phyloP scores from a whole-genome alignment of 2,329 filamentous ascomycete species.

The Penicillium italicum region DNA sequence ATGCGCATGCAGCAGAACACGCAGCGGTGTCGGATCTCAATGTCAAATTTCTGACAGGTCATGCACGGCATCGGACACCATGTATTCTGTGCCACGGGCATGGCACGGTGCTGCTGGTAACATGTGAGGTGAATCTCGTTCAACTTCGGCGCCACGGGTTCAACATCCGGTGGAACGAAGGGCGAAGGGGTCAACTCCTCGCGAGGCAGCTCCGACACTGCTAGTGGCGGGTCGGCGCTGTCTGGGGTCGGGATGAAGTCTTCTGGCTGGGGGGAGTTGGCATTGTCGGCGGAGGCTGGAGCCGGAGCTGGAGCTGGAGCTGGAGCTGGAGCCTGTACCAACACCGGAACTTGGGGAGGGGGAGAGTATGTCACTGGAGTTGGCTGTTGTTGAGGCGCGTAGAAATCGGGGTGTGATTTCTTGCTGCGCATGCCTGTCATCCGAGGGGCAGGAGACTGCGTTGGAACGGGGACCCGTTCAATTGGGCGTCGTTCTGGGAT shows the following conservation, averaged over 20 bases:
- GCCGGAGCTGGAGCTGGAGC: neutral
- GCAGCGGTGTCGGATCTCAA: slow-evolving; percentile 38
- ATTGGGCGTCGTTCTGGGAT: slow-evolving; percentile 2
- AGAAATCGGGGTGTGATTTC: slow-evolving; percentile 3
- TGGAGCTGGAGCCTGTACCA: neutral
- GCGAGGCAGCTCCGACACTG: slow-evolving; percentile 7
- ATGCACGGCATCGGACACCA: slow-evolving; percentile 44
- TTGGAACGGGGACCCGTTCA: slow-evolving; percentile 4
- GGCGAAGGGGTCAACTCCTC: slow-evolving; percentile 13
- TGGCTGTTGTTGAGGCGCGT: neutral
- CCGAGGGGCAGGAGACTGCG: neutral
- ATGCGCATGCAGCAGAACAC: slow-evolving; percentile 43
- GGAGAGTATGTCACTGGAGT: neutral
- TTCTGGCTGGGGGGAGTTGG: slow-evolving; percentile 23
- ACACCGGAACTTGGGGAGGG: neutral
- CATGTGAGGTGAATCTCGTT: slow-evolving; percentile 38
- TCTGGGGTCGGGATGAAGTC: slow-evolving; percentile 36
- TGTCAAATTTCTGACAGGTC: slow-evolving; percentile 41
- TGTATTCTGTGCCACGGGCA: slow-evolving; percentile 36
- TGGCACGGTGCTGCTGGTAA: slow-evolving; percentile 39
- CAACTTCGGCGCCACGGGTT: slow-evolving; percentile 35
- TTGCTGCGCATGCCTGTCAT: slow-evolving; percentile 2
- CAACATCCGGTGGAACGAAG: slow-evolving; percentile 32
- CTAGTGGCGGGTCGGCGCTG: slow-evolving; percentile 17
- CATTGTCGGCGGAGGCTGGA: slow-evolving; percentile 7